Evolutionary conservation across 1,284 basidiomycete species (phyloP), one percentile per base, ranked within the genome.

Genomic region (Ustilago tritici): DNA sequence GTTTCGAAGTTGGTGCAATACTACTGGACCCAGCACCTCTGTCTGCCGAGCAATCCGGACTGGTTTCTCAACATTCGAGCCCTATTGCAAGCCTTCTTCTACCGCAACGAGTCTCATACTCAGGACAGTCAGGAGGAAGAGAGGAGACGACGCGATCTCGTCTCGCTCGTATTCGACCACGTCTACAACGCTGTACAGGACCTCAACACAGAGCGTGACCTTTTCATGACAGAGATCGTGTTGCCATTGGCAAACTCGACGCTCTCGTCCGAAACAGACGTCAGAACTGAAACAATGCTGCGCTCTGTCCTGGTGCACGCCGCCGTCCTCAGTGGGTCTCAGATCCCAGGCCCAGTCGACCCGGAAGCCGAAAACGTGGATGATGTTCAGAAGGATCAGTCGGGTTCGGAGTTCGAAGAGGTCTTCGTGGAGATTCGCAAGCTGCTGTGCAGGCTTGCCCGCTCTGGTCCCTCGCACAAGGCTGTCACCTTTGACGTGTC

Each of bases 101-200:
- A 83, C 38, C 75, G 82, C 23, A 61, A 62, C 46, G 82, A 78
- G n/a, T 54, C 57, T 15, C 60, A 60, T 4, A 54, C 69, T 10
- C 61, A 72, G 12, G 35, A 54, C 4, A 32, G 17, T 32, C 43
- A 49, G 8, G 31, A 62, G 19, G 58, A 68, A 32, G 46, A 50
- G 35, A 55, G 15, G 4, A 72, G 83, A n/a, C 72, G 83, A n/a
- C 57, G 63, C 32, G 68, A 79, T 23, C 71, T 83, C 4, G 77
- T 77, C 7, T 60, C 68, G 28, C 76, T 86, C n/a, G 52, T 84
- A 31, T 82, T 84, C 34, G 76, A 80, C 28, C 71, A 84, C 49
- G 82, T 82, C 46, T 86, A 84, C 67, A 72, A 79, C 35, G 73
- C 76, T 4, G 82, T 86, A 8, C 78, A 82, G 55, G 82, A 84